phyloP scores from a whole-genome alignment of 2,329 filamentous ascomycete species.

The Penicillium freii region DNA sequence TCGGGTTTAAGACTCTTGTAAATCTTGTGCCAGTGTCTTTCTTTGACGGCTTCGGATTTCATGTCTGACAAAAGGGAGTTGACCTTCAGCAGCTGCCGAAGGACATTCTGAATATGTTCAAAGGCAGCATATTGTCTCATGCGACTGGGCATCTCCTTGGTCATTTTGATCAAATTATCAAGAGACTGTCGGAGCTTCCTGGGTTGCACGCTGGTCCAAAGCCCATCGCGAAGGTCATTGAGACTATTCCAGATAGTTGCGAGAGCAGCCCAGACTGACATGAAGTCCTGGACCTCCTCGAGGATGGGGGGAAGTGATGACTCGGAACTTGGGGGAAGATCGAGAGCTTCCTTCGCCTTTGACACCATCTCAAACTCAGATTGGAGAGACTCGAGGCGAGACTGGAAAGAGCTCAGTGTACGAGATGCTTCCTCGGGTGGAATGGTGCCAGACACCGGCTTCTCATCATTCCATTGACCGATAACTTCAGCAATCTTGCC shows the following conservation, averaged over 20 bases:
- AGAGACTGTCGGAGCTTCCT: constrained; percentile 87
- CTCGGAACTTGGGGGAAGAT: constrained; percentile 76
- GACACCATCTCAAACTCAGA: constrained; percentile 90
- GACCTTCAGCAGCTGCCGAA: constrained; percentile 85
- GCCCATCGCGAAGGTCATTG: constrained; percentile 84
- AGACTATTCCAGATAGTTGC: constrained; percentile 96
- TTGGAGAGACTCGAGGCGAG: constrained; percentile 78
- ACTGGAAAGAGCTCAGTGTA: constrained; percentile 78
- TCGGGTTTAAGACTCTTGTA: constrained; percentile 93
- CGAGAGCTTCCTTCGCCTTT: constrained; percentile 94
- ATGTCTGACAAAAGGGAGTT: constrained; percentile 84
- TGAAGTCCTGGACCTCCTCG: constrained; percentile 97
- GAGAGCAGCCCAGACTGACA: constrained; percentile 94
- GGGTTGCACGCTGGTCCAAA: constrained; percentile 95
- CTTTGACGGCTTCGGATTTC: constrained; percentile 93
- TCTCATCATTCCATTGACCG: constrained; percentile 89
- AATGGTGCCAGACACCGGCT: constrained; percentile 92
- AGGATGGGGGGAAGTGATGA: constrained; percentile 80
- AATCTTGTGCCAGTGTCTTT: constrained; percentile 96
- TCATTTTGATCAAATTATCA: constrained; percentile 93
- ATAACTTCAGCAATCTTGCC: constrained; percentile 86
- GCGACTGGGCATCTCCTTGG: constrained; percentile 96
- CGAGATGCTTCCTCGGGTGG: constrained; percentile 83
- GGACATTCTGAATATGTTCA: constrained; percentile 90
- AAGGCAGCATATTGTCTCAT: constrained; percentile 99